phyloP scores from a whole-genome alignment of 345 rosid species.

The Citropsis articulata region DNA sequence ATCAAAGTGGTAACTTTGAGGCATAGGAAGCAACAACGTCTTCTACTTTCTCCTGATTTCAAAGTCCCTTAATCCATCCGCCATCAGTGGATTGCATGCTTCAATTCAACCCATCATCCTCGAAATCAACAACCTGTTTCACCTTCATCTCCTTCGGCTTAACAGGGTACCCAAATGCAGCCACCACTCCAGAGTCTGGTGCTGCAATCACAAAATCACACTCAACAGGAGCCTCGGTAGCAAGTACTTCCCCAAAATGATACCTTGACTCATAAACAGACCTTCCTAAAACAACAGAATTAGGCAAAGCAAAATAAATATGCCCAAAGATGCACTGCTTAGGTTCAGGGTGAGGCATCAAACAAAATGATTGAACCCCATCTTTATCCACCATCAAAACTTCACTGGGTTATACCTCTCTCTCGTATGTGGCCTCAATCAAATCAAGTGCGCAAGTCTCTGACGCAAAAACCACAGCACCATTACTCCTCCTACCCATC shows the following conservation, averaged over 20 bases:
- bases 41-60: constrained; percentile 14
- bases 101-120: constrained; percentile 88
- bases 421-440: constrained; percentile 88
- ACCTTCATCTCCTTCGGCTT: constrained; percentile 70
- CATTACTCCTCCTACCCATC: constrained; percentile 95
- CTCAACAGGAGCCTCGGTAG: constrained; percentile 69
- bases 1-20: constrained; percentile 1
- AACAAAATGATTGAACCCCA: constrained; percentile 75
- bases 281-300: constrained; percentile 78
- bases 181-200: constrained; percentile 95
- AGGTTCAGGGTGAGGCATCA: constrained; percentile 63
- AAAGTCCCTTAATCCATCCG: constrained; percentile 68
- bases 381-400: constrained; percentile 84
- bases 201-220: constrained; percentile 97
- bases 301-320: constrained; percentile 82
- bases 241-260: constrained; percentile 76
- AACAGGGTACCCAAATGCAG: constrained; percentile 94
- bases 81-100: constrained; percentile 62
- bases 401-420: constrained; percentile 94
- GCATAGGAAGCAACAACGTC: background rate
- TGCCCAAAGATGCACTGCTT: constrained; percentile 96
- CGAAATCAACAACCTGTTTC: constrained; percentile 76
- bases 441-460: constrained; percentile 98
- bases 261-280: constrained; percentile 84
- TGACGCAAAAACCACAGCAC: constrained; percentile 86